phyloP scores from a whole-genome alignment of 495 filamentous ascomycete species.

The Hypoxylon fuscum region DNA sequence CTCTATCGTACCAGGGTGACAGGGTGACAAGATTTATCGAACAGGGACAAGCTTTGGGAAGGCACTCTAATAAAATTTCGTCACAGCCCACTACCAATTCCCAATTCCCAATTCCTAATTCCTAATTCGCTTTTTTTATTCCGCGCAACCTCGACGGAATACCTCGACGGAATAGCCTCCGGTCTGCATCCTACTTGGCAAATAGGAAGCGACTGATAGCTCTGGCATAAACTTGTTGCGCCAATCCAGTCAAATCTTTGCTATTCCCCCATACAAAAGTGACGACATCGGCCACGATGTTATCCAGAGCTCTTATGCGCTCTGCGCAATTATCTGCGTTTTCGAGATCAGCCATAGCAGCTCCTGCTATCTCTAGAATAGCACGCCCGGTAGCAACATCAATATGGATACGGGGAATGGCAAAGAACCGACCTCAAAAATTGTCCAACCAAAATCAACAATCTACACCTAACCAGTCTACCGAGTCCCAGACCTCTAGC shows the following conservation, averaged over 20 bases:
- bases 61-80: too few relatives aligned
- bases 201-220: neutral
- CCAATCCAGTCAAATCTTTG: neutral
- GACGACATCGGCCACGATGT: constrained; percentile 44
- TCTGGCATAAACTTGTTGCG: constrained; percentile 2
- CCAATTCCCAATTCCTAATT: neutral
- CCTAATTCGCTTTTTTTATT: constrained; percentile 16
- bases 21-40: constrained; percentile 10
- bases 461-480: constrained; percentile 5
- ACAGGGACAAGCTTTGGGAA: constrained; percentile 12
- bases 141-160: constrained; percentile 18
- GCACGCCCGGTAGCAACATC: constrained; percentile 27
- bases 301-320: constrained; percentile 53
- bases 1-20: neutral
- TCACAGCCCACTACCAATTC: too few relatives aligned
- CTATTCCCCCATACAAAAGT: constrained; percentile 7
- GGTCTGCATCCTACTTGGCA: constrained; percentile 3
- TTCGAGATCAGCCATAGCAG: constrained; percentile 38
- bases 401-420: constrained; percentile 54
- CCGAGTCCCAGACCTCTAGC: constrained; percentile 10
- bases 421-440: constrained; percentile 42
- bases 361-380: constrained; percentile 26
- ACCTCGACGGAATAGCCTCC: constrained; percentile 16
- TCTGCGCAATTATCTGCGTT: constrained; percentile 44
- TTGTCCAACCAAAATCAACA: constrained; percentile 9